Conservation (phyloP, 1,284 basidiomycete species). For the Cutaneotrichosporon cutaneum region DNA sequence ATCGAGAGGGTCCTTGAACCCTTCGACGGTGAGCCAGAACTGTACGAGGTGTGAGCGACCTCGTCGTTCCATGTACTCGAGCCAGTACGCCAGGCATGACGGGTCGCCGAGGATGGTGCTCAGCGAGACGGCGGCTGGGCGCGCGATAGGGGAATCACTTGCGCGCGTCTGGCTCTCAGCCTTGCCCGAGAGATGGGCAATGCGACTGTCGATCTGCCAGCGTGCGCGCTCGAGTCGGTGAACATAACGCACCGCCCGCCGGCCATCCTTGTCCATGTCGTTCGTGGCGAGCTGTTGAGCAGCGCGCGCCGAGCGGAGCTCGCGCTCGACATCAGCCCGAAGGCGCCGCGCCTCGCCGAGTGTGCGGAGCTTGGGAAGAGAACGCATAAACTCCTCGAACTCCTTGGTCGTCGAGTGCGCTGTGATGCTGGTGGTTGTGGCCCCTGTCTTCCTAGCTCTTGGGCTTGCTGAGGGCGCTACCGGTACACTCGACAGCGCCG, state of each 20-base stretch:
- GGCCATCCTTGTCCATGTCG: constrained; percentile 13
- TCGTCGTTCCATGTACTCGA: constrained; percentile 95
- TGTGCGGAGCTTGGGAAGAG: constrained; percentile 75
- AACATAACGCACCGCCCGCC: constrained; percentile 67
- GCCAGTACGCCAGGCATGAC: constrained; percentile 86
- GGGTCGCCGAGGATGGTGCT: constrained; percentile 77
- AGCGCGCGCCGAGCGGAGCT: constrained; percentile 74
- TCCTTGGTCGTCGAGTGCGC: constrained; percentile 58
- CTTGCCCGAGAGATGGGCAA: constrained; percentile 68
- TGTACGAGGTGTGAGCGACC: constrained; percentile 81
- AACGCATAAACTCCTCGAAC: constrained; percentile 84
- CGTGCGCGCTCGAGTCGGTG: constrained; percentile 85
- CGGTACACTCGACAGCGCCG: constrained; percentile 53
- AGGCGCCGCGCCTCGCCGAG: constrained; percentile 83
- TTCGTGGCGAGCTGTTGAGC: constrained; percentile 21
- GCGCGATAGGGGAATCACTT: neutral
- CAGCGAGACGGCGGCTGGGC: constrained; percentile 23
- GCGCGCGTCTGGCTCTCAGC: neutral
- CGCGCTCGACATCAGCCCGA: constrained; percentile 83
- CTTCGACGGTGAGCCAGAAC: constrained; percentile 96
- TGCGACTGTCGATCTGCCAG: constrained; percentile 77
- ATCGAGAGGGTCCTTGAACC: constrained; percentile 94
- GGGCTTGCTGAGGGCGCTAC: constrained; percentile 2
- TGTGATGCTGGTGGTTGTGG: constrained; percentile 30
- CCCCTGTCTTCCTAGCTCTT: neutral